Percentiles rank a stretch among this genome's conserved stretches.
phyloP scores from a whole-genome alignment of 2,329 filamentous ascomycete species.

The Venturia carpophila region DNA sequence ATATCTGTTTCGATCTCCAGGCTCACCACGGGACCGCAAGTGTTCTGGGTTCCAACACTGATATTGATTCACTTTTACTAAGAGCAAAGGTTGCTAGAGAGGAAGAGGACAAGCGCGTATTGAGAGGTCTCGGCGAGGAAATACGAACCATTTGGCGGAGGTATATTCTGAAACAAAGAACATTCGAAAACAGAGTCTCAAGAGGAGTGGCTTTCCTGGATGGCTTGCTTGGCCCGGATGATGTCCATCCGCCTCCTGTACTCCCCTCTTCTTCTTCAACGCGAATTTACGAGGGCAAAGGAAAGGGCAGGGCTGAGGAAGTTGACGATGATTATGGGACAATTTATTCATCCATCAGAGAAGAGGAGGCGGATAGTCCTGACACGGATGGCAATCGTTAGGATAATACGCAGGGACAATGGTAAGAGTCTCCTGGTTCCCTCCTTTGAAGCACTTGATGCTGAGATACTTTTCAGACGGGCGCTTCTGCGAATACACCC shows the following conservation, averaged over 20 bases:
- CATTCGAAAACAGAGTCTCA: neutral
- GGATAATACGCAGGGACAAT: too few relatives aligned
- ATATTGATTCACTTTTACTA: neutral
- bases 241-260: neutral
- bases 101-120: neutral
- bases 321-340: neutral
- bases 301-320: neutral
- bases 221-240: neutral
- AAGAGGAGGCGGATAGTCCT: neutral
- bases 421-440: too few relatives aligned
- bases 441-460: too few relatives aligned
- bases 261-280: neutral
- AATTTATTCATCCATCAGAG: neutral
- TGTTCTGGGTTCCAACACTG: neutral
- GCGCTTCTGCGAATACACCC: too few relatives aligned
- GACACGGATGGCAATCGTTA: neutral
- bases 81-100: neutral
- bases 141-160: neutral
- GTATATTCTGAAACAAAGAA: neutral
- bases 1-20: conserved; percentile 2
- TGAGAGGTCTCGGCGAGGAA: neutral
- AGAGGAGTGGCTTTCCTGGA: neutral
- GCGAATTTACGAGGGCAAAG: neutral
- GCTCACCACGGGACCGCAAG: neutral
- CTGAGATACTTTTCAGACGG: too few relatives aligned